Evolutionary conservation across 305 asterid species (phyloP), one percentile per base, ranked within the genome.

Genomic region (Fraxinus baroniana): DNA sequence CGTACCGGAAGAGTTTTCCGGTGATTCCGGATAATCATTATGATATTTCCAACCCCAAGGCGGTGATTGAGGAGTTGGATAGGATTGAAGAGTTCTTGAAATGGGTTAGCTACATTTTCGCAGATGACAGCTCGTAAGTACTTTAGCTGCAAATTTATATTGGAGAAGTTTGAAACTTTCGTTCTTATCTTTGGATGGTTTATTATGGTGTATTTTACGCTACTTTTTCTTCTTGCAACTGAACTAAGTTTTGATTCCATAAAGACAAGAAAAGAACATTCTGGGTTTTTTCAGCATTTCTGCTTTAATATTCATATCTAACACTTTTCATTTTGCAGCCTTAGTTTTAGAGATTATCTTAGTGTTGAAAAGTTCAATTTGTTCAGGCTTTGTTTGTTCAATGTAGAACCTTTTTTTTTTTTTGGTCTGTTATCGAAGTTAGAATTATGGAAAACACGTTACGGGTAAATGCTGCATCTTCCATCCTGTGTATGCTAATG

Each of bases 71-170:
- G 90, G 99, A 96, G 94, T 87, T 96, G 82, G 98, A 94, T 91
- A 93, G 98, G 90, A 93, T 91, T 87, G 99, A 96, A 86, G 99
- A 94, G 87, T 92, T 94, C 84, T 83, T 96, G 94, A 89, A 26
- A 1, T 94, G 99, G 98, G 97, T 92, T 82, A 96, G 99, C 93
- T 94, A 71, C 90, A 89, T 96, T 89, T 96, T 96, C 77, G 84
- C 86, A 1, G 95, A 96, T 78, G 98, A 94, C 37, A 93, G 98
- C 94, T 77, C 93, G 97, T 96, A 85, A 93, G 99, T 96, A 30
- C 71, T 80, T 36, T 3, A 18, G 12, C 70, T 46, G 68, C 12
- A 18, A 13, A 33, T 62, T 30, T 82, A 71, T 77, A 37, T 76
- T 35, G 41, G 20, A 33, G 9, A 18, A 33, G 64, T 71, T 44